phyloP scores from a whole-genome alignment of 306 rosid species.

The Betula pendula region DNA sequence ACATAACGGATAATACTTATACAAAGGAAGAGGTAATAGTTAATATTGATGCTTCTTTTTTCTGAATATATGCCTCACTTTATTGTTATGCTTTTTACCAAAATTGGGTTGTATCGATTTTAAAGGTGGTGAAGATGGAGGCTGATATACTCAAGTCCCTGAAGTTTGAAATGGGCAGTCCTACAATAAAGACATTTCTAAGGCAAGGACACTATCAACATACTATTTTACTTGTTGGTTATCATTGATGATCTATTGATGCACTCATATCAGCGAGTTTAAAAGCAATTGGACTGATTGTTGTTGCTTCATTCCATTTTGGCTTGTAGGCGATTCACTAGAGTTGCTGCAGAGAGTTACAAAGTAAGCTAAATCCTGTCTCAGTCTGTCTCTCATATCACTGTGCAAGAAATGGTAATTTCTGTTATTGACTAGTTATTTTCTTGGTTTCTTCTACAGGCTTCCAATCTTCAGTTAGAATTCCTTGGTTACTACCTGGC shows the following conservation, averaged over 20 bases:
- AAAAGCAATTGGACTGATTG: constrained; percentile 7
- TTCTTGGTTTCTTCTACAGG: constrained; percentile 37
- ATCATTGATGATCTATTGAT: too few species aligned
- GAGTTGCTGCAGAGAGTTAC: constrained; percentile 48
- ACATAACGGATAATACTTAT: constrained; percentile 76
- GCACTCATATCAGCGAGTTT: neutral
- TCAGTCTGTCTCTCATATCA: neutral
- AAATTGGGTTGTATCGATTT: neutral
- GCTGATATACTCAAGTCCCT: constrained; percentile 69
- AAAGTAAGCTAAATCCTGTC: constrained; percentile 44
- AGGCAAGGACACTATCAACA: constrained; percentile 47
- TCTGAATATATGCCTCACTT: neutral
- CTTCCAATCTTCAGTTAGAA: constrained; percentile 61
- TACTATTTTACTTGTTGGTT: neutral
- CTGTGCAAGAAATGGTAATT: neutral
- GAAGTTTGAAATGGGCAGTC: constrained; percentile 82
- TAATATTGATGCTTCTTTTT: neutral
- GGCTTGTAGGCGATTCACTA: constrained; percentile 62
- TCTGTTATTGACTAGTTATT: constrained; percentile 18
- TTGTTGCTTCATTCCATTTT: constrained; percentile 12
- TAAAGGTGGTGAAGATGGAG: constrained; percentile 81
- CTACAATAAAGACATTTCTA: constrained; percentile 74
- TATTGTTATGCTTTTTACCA: constrained; percentile 1
- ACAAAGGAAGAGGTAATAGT: constrained; percentile 64
- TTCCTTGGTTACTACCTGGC: constrained; percentile 77